Evolutionary conservation across 2,329 filamentous ascomycete genomes (phyloP), one percentile per base, ranked within the genome.

Genomic region (Nannizzia gypsea): DNA sequence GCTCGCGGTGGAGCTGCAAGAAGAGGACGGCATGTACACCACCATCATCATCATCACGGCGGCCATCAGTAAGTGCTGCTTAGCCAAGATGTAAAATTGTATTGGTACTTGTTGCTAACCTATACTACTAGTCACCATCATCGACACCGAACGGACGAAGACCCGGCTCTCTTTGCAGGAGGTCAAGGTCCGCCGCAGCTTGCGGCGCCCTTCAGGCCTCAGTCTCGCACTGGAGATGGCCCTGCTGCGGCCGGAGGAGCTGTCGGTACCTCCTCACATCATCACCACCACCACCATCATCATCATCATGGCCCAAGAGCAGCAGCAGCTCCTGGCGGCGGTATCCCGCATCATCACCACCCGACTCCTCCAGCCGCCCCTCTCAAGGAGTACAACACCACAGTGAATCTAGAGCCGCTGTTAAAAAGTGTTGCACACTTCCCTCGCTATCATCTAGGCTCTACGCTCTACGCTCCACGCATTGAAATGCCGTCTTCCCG

Each of bases 401-500:
- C 81, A 15, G 80, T 95, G 24, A 82, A 81, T 8, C 88, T 87
- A 1, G 80, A 87, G 63, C 80, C 82, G 0, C 82, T 96, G 0
- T 72, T 96, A 11, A 84, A 90, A 1, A 85, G 83, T 31, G 84
- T 92, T 3, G 80, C 85, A 0, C 76, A 86, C 60, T 79, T 83
- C 17, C 87, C 89, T 6, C 86, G 90, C 8, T 81, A 84, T 59
- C 90, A 96, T 69, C 81, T 97, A 1, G 92, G 92, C 36, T 89
- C 90, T 60, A 87, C 89, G 3, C 78, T 95, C 13, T 97, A 97
- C 70, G 81, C 87, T 56, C 83, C 89, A 0, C 80, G 77, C 4
- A 77, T 95, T 3, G 74, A 76, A 2, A 67, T 78, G 3, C 77
- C 78, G 1, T 71, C 77, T 2, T 73, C 67, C 13, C 71, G 69